A percentile compares a stretch with the other conserved stretches of the same genome.
Conservation (phyloP, 2,329 filamentous ascomycete species). For the Sporothrix brunneoviolacea region DNA sequence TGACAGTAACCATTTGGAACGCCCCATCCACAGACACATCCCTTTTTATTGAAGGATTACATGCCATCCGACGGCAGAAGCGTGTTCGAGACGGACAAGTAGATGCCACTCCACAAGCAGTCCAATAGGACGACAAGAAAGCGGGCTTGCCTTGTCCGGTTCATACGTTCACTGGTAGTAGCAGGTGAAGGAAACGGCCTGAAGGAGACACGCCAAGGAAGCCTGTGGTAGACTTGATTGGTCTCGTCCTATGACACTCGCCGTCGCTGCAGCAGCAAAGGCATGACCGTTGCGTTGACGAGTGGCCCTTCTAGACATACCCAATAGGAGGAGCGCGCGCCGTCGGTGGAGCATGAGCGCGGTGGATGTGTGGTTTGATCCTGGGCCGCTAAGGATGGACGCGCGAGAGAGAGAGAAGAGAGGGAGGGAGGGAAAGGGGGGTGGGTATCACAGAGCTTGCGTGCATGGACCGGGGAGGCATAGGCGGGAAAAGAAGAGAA, state of each 20-base stretch:
- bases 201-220: neutral
- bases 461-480: neutral
- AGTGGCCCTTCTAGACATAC: neutral
- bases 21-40: too few species aligned
- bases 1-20: too few species aligned
- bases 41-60: too few species aligned
- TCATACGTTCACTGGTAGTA: neutral
- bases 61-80: too few species aligned
- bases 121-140: neutral
- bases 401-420: too few species aligned
- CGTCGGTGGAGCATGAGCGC: neutral
- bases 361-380: too few species aligned
- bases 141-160: neutral
- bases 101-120: too few species aligned
- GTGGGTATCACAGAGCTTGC: conserved; percentile 4
- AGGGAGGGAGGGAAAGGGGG: neutral
- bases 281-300: too few species aligned
- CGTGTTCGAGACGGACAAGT: neutral
- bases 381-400: neutral
- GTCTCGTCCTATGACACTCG: too few species aligned
- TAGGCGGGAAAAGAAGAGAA: neutral
- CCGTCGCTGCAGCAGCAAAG: too few species aligned
- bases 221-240: neutral
- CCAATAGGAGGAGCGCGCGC: neutral
- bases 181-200: neutral